A percentile compares a stretch with the other conserved stretches of the same genome.
Conservation (phyloP, 1,284 basidiomycete genomes). For the Irpex sp. region DNA sequence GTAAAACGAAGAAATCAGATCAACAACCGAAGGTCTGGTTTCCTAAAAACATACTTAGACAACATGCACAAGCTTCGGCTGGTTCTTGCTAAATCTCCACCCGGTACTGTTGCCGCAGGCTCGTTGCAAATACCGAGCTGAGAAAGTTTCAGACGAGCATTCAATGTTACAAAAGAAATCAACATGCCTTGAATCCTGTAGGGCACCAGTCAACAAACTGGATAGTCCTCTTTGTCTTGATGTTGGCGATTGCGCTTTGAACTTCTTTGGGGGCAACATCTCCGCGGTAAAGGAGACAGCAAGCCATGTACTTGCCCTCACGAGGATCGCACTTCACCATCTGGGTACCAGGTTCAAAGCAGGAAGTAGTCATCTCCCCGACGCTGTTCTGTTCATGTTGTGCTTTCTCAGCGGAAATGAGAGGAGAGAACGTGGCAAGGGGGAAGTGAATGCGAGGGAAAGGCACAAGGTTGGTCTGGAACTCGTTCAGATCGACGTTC, state of each 20-base stretch:
- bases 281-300: constrained; percentile 77
- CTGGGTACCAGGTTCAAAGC: constrained; percentile 91
- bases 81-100: constrained; percentile 86
- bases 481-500: constrained; percentile 83
- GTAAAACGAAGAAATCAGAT: constrained; percentile 12
- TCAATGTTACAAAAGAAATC: constrained; percentile 50
- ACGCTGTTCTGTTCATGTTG: constrained; percentile 93
- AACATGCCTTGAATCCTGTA: constrained; percentile 66
- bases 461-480: constrained; percentile 79
- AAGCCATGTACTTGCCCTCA: constrained; percentile 85
- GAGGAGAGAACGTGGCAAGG: constrained; percentile 89
- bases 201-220: constrained; percentile 92
- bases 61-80: constrained; percentile 89
- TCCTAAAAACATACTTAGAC: constrained; percentile 43
- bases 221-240: constrained; percentile 84
- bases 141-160: constrained; percentile 82
- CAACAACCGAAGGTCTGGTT: not conserved
- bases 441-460: constrained; percentile 91
- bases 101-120: constrained; percentile 79
- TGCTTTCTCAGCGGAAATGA: constrained; percentile 77
- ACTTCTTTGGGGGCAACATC: constrained; percentile 91
- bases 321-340: constrained; percentile 85
- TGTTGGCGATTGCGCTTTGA: constrained; percentile 80
- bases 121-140: constrained; percentile 87
- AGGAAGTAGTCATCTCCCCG: constrained; percentile 91